Evolutionary conservation across 1,139 yeast species (phyloP), one percentile per base, ranked within the genome.

Genomic region (Debaryomyces sp.): DNA sequence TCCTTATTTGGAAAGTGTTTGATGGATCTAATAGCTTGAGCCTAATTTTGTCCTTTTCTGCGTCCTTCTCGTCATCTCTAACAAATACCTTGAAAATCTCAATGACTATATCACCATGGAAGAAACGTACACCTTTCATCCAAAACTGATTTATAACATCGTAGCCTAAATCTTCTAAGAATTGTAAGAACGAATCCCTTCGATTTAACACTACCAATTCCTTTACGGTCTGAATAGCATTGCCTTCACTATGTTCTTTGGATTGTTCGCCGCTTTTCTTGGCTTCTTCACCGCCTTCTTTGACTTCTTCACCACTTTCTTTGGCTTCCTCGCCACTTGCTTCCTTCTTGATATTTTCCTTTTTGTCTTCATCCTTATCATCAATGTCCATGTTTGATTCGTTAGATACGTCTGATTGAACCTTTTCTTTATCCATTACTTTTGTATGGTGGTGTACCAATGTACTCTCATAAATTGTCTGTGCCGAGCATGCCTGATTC

Each of bases 91-190:
- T 81, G 58, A 72, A 84, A 41, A 82, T 70, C 56, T 82, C 90
- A 54, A 87, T 81, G 44, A 80, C 82, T 2, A 85, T 71, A 54
- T 83, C 84, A 10, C 86, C 84, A 63, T 84, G 78, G 61, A 85
- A 82, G 63, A 86, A 84, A 45, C 87, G 71, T 21, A 78, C 69
- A 1, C 96, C 96, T 48, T 75, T 73, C n/a, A 75, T 64, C 84
- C 89, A 82, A 65, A 77, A 89, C 60, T 85, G 89, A 50, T 78
- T 80, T 41, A 83, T 81, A 32, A 79, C 78, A 48, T 76, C 79
- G 68, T 89, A 91, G 0, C 97, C 96, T 45, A 91, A 68, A 49
- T 83, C 88, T 41, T 75, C 80, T 51, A 91, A 62, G 50, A 85
- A 81, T 44, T 66, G 71, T 26, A 76, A 63, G 46, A 76, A 75